Evolutionary conservation across 208 protist genomes (phyloP).

Genomic region (Porcisia hertigi): DNA sequence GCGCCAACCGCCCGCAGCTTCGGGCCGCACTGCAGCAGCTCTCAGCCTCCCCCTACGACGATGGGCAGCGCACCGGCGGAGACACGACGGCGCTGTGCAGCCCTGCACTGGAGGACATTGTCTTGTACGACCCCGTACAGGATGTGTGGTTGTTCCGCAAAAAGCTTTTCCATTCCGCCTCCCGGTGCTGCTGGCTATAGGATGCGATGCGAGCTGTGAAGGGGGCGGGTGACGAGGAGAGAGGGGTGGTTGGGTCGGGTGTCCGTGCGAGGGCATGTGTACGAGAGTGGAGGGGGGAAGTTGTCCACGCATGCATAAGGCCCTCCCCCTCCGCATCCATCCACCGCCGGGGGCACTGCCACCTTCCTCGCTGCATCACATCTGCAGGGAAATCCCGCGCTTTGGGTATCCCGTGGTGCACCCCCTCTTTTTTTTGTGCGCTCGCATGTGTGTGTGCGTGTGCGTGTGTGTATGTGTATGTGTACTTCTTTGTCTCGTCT

Average conservation of each 20-base stretch:
- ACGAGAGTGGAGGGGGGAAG: no score
- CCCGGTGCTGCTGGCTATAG: slow-evolving; percentile 56
- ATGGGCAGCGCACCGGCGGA: slow-evolving; percentile 39
- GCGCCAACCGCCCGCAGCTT: slow-evolving; percentile 46
- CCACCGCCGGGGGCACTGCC: no score
- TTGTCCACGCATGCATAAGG: no score
- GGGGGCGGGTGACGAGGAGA: no score
- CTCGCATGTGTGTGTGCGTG: background rate
- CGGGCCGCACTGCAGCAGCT: slow-evolving; percentile 50
- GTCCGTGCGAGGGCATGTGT: no score
- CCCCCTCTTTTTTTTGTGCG: no score
- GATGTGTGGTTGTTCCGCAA: slow-evolving; percentile 78
- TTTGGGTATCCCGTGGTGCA: background rate
- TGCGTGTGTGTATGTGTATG: background rate
- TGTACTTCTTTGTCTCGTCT: no score
- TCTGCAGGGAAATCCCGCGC: no score
- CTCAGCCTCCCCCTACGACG: slow-evolving; percentile 48
- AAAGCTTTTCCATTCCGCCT: slow-evolving; percentile 75
- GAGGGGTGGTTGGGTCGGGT: no score
- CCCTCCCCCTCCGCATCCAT: no score
- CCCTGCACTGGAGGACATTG: slow-evolving; percentile 60
- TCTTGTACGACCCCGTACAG: slow-evolving; percentile 85
- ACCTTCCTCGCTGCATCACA: no score
- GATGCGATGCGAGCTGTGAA: no score
- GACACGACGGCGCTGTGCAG: slow-evolving; percentile 48